phyloP scores from a whole-genome alignment of 495 filamentous ascomycete species.

The Staphylotrichum longicolle region DNA sequence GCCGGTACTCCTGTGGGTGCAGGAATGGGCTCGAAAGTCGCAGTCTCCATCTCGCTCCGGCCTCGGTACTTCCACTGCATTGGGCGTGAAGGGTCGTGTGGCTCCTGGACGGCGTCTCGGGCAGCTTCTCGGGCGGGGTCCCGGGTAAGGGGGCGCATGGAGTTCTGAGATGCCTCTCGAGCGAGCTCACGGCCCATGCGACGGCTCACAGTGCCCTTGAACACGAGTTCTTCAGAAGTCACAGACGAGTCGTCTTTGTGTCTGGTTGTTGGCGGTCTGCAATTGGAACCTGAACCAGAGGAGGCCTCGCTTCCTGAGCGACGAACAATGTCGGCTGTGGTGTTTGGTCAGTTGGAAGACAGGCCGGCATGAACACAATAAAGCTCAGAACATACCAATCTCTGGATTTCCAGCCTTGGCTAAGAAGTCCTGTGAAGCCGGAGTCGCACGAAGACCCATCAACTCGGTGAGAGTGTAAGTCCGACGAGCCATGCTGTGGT shows the following conservation, averaged over 20 bases:
- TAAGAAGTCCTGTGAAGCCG: constrained; percentile 8
- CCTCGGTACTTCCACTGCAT: constrained; percentile 46
- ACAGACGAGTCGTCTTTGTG: constrained; percentile 30
- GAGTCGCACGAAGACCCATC: constrained; percentile 29
- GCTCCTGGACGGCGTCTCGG: constrained; percentile 5
- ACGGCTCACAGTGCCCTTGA: constrained; percentile 32
- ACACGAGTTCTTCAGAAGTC: constrained; percentile 32
- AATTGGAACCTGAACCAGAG: constrained; percentile 8
- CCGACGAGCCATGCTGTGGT: constrained; percentile 35
- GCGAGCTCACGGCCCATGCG: constrained; percentile 18
- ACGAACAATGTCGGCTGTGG: constrained; percentile 30
- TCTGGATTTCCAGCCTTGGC: constrained; percentile 33
- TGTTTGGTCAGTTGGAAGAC: constrained; percentile 1
- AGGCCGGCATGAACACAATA: neutral
- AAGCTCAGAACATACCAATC: constrained; percentile 31
- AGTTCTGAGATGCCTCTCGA: constrained; percentile 16
- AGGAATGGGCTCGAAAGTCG: constrained; percentile 41
- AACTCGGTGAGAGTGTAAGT: constrained; percentile 43
- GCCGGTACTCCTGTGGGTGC: constrained; percentile 45
- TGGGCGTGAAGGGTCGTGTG: constrained; percentile 12
- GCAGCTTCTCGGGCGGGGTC: constrained; percentile 3
- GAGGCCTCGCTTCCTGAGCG: constrained; percentile 25
- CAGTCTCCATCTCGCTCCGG: constrained; percentile 38
- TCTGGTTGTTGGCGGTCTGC: constrained; percentile 22
- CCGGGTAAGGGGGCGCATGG: neutral